A percentile compares a stretch with the other conserved stretches of the same genome.
Evolutionary conservation across 2,329 filamentous ascomycete species (phyloP).

Genomic region (Aspergillus sp.): DNA sequence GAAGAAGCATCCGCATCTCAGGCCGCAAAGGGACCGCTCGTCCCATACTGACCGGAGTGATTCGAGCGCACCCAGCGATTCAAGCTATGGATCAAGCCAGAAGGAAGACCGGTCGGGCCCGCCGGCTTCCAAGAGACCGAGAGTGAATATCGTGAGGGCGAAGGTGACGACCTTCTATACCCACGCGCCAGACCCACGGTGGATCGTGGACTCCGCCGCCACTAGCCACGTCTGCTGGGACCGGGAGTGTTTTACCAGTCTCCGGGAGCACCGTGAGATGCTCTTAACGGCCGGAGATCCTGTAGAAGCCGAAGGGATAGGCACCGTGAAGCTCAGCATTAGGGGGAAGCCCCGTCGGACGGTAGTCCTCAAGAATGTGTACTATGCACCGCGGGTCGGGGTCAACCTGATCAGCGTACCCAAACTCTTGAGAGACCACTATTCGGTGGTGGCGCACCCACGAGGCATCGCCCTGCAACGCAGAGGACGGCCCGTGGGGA

Average conservation of each 20-base stretch:
- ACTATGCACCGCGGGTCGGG: neutral
- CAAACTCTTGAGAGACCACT: neutral
- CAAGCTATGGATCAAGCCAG: constrained; percentile 2
- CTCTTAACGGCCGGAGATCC: neutral
- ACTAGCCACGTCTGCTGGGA: constrained; percentile 4
- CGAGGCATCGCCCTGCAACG: constrained; percentile 1
- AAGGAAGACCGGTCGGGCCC: constrained; percentile 3
- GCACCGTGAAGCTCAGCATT: constrained; percentile 1
- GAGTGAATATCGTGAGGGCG: constrained; percentile 1
- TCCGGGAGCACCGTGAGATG: constrained; percentile 4
- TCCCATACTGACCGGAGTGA: neutral
- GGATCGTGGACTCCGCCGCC: constrained; percentile 3
- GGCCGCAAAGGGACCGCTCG: constrained; percentile 2
- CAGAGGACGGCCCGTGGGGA: neutral
- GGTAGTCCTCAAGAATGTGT: constrained; percentile 3
- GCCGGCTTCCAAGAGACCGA: constrained; percentile 2
- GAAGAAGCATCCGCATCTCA: constrained; percentile 3
- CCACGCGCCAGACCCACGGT: constrained; percentile 2
- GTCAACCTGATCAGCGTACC: neutral
- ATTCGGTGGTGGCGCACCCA: neutral
- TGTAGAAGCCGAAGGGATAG: constrained; percentile 3
- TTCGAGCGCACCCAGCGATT: constrained; percentile 4
- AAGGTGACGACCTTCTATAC: constrained; percentile 4
- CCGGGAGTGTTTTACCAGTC: constrained; percentile 3
- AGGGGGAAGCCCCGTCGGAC: constrained; percentile 1